Conservation (phyloP, 2,329 filamentous ascomycete genomes). For the Arthroderma sp. region DNA sequence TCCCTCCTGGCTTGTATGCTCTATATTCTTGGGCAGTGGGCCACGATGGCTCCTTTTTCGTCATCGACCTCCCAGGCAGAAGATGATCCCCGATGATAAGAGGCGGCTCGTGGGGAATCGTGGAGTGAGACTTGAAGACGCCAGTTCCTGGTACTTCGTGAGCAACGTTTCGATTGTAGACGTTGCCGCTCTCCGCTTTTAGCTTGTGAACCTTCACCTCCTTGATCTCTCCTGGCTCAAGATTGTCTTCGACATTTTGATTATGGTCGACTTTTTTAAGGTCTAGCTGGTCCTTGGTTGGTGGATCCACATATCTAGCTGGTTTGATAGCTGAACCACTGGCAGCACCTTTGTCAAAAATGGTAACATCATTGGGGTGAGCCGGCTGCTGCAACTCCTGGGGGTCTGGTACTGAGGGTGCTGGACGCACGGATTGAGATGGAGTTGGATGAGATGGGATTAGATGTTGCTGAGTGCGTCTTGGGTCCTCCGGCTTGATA, state of each 20-base stretch:
- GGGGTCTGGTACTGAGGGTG: neutral
- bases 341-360: neutral
- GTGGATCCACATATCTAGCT: neutral
- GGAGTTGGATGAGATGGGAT: neutral
- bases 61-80: constrained; percentile 16
- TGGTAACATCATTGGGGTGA: neutral
- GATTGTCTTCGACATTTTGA: neutral
- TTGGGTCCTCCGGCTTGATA: too few species aligned
- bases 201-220: neutral
- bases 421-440: neutral
- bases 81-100: constrained; percentile 17
- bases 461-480: neutral
- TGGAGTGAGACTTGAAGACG: neutral
- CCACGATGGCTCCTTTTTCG: neutral
- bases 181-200: too few species aligned
- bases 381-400: neutral
- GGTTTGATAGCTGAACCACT: neutral
- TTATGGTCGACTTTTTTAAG: neutral
- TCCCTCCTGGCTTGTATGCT: neutral
- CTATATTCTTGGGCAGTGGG: neutral
- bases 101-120: neutral
- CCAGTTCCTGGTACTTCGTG: neutral
- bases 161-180: too few species aligned
- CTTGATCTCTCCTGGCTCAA: neutral
- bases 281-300: neutral